Evolutionary conservation across 148 eudicot species (phyloP), one percentile per base, ranked within the genome.

Genomic region (Polygonum maritimum): DNA sequence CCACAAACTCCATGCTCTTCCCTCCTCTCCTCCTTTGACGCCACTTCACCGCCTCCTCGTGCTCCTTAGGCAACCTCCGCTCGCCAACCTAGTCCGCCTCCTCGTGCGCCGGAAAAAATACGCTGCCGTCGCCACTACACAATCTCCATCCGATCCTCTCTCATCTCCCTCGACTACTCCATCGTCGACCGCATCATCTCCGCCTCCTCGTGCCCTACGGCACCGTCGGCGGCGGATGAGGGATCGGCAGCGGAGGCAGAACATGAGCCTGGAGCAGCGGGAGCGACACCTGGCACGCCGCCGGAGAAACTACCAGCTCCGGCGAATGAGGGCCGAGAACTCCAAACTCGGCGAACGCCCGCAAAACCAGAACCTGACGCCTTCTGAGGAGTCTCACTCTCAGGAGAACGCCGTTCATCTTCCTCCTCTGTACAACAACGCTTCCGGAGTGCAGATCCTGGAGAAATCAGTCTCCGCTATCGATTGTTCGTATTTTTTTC

Each of bases 261-360:
- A 85, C 54, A 89, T 89, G 92, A 89, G 81, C 72, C 77, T 69
- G 39, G 88, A 89, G 65, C 86, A 89, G 79, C 83, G 88, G 71
- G 88, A 87, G 45, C 79, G 74, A 57, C 89, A 89, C 78, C 86
- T 89, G 19, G 92, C 90, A 2, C 82, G 88, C 65, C 89, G 92
- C n/a, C 90, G 92, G 19, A 82, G 82, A 69, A 89, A 87, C 65
- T 89, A 89, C 80, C 92, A 82, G 48, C 82, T 88, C 22, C 69
- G 89, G 39, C 85, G 92, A 71, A 33, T 86, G 5, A 85, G 88
- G 62, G 88, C 83, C 35, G 82, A 69, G 31, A 85, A 82, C 65
- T 76, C 84, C 31, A 78, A 87, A 21, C 72, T 78, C 77, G 67
- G 38, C 73, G 49, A 21, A 19, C 33, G 4, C 60, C 65, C 3